A percentile compares a stretch with the other conserved stretches of the same genome.
Conservation (phyloP, 2,329 filamentous ascomycete genomes). For the Cytospora mali region DNA sequence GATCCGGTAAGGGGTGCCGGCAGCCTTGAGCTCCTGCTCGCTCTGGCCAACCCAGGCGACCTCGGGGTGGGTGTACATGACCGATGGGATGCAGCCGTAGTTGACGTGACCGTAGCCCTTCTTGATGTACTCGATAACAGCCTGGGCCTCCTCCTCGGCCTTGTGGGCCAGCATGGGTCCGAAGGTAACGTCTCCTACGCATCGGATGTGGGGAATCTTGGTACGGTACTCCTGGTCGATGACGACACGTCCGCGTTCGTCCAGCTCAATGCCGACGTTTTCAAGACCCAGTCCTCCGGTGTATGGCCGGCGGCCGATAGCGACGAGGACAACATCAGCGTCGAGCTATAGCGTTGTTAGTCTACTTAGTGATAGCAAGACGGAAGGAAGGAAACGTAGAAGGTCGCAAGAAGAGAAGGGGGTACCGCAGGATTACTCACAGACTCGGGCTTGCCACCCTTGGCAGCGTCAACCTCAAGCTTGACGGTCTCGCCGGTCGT, state of each 20-base stretch:
- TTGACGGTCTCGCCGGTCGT: constrained; percentile 75
- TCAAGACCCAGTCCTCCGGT: constrained; percentile 89
- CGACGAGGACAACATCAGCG: constrained; percentile 92
- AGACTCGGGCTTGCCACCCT: constrained; percentile 92
- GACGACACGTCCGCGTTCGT: constrained; percentile 91
- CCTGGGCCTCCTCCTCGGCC: constrained; percentile 96
- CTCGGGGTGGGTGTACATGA: constrained; percentile 99
- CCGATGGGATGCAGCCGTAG: constrained; percentile 94
- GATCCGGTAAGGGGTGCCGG: constrained; percentile 87
- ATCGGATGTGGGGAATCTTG: constrained; percentile 95
- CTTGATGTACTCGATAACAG: constrained; percentile 94
- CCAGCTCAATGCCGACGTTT: constrained; percentile 87
- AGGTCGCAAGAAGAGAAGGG: too few species aligned
- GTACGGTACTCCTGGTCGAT: constrained; percentile 99
- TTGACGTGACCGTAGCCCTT: constrained; percentile 99
- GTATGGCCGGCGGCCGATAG: constrained; percentile 95
- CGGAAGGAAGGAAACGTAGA: background rate
- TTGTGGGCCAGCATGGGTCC: constrained; percentile 99
- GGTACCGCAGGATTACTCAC: constrained; percentile 52
- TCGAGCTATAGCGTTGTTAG: constrained; percentile 65
- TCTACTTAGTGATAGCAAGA: constrained; percentile 12
- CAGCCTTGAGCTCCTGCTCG: constrained; percentile 91
- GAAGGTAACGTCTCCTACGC: constrained; percentile 94
- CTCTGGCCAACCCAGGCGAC: constrained; percentile 98
- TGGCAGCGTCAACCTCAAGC: constrained; percentile 86